Percentiles rank a stretch among this genome's conserved stretches.
These are phyloP conservation scores for Mycena olivaceomarginata DNA, from an alignment of 768 basidiomycete species.

Conservation along the genomic window DNA sequence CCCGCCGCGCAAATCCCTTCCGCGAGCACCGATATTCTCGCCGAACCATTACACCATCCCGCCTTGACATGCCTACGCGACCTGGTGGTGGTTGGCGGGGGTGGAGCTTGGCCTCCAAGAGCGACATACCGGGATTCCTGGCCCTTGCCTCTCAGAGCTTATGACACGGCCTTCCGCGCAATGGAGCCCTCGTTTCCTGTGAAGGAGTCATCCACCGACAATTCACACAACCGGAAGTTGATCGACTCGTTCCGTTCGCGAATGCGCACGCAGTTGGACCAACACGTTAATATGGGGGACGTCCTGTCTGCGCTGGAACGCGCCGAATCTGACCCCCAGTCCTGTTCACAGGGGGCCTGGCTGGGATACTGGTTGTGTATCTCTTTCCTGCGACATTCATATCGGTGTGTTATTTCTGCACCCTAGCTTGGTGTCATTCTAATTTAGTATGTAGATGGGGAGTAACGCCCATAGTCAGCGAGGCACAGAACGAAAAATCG, in stretches of 20 bases:
- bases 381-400: conserved; percentile 45
- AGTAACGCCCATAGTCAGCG: conserved; percentile 46
- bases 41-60: conserved; percentile 30
- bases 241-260: conserved; percentile 44
- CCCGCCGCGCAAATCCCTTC: conserved; percentile 17
- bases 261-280: conserved; percentile 38
- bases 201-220: conserved; percentile 44
- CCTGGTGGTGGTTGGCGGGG: conserved; percentile 38
- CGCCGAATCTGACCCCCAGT: conserved; percentile 36
- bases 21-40: conserved; percentile 35
- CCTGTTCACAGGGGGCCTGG: conserved; percentile 44
- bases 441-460: conserved; percentile 41
- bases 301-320: conserved; percentile 41
- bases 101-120: conserved; percentile 47
- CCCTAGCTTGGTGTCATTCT: background rate
- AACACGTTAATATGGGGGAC: conserved; percentile 32
- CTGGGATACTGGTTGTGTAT: conserved; percentile 43
- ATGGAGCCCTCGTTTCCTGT: conserved; percentile 45
- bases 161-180: conserved; percentile 36
- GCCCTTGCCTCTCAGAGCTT: conserved; percentile 39
- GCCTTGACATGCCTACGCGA: conserved; percentile 36
- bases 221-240: conserved; percentile 42
- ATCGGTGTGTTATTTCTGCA: conserved; percentile 39
- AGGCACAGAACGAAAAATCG: conserved; percentile 46
- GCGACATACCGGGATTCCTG: conserved; percentile 46